phyloP scores from a whole-genome alignment of 208 protist genomes.

The Trypanosoma platydactyli region DNA sequence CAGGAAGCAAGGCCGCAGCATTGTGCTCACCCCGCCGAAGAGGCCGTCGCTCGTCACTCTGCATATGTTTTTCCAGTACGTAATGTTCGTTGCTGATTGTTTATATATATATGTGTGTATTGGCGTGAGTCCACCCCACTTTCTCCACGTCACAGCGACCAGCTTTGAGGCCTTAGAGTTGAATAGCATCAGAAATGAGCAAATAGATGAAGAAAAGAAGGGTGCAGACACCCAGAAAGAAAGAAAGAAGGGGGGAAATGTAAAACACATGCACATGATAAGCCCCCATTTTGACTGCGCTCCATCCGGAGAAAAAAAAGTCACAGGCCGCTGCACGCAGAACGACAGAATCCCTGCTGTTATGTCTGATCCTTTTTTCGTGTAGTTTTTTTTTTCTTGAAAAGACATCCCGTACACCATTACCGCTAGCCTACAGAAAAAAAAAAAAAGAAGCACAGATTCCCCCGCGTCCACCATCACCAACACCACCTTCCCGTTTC shows the following conservation, averaged over 20 bases:
- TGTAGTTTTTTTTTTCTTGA: not conserved
- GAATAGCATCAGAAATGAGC: not conserved
- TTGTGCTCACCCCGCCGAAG: conserved; percentile 27
- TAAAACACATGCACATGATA: not conserved
- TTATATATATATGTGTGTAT: not conserved
- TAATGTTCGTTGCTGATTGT: not conserved
- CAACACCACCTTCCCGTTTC: not conserved
- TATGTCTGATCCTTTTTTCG: not conserved
- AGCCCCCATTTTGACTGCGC: too few relatives aligned
- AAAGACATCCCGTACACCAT: too few relatives aligned
- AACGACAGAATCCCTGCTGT: too few relatives aligned
- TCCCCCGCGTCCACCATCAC: too few relatives aligned
- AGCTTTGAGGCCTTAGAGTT: not conserved
- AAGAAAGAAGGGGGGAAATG: conserved; percentile 10
- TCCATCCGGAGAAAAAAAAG: too few relatives aligned
- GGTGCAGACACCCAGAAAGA: conserved; percentile 15
- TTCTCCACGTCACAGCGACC: not conserved
- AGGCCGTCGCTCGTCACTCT: conserved; percentile 15
- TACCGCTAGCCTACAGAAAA: too few relatives aligned
- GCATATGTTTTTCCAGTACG: not conserved
- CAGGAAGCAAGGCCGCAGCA: conserved; percentile 26
- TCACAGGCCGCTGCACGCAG: too few relatives aligned
- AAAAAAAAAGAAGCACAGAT: too few relatives aligned
- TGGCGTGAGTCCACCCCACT: not conserved
- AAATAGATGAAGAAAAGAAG: conserved; percentile 17